Evolutionary conservation across 202 grass and related monocot genomes (phyloP).

Genomic region (Panicum virgatum): DNA sequence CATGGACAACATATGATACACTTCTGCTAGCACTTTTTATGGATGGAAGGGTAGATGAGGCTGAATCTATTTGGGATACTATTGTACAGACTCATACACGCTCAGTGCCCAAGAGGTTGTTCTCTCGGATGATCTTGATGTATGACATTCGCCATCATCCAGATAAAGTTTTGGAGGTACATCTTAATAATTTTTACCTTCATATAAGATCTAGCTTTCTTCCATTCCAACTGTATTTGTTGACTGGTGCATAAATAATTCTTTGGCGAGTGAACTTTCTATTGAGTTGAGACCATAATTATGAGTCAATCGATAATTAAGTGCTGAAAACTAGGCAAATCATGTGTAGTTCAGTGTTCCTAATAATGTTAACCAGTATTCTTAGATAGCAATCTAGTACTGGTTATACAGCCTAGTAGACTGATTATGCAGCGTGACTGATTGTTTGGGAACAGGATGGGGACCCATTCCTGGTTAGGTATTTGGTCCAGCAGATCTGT

Average conservation of each 20-base stretch:
- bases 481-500: neutral
- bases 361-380: neutral
- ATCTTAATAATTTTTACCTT: neutral
- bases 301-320: neutral
- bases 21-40: constrained; percentile 80
- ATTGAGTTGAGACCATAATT: neutral
- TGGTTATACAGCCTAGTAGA: neutral
- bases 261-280: neutral
- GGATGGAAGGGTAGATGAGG: constrained; percentile 77
- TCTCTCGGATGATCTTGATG: constrained; percentile 82
- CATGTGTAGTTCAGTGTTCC: neutral
- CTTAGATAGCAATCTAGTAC: neutral
- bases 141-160: constrained; percentile 53
- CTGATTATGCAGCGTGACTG: neutral
- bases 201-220: neutral
- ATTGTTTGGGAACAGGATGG: neutral
- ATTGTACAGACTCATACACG: constrained; percentile 63
- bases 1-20: constrained; percentile 79
- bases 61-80: constrained; percentile 58
- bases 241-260: constrained; percentile 6
- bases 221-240: neutral
- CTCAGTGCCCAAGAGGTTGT: constrained; percentile 79
- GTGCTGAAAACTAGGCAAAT: neutral
- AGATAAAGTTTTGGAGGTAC: constrained; percentile 88
- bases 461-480: neutral